Evolutionary conservation across 2,329 filamentous ascomycete species (phyloP).

Genomic region (Fusarium redolens): DNA sequence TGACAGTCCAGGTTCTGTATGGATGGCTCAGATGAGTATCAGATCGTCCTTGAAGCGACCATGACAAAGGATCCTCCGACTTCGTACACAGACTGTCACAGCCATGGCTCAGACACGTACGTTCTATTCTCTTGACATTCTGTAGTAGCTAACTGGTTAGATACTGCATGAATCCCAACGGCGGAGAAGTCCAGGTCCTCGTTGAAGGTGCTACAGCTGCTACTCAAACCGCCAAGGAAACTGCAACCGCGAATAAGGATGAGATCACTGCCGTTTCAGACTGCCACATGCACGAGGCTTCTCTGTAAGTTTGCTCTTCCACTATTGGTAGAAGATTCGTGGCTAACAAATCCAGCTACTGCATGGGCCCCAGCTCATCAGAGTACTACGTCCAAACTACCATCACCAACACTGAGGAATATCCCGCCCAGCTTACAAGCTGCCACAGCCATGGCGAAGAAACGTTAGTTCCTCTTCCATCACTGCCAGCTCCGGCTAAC

Average conservation of each 20-base stretch:
- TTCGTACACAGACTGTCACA: constrained; percentile 43
- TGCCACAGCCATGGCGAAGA: constrained; percentile 71
- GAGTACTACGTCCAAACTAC: constrained; percentile 59
- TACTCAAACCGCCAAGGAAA: constrained; percentile 19
- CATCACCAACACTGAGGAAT: constrained; percentile 64
- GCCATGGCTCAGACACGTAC: constrained; percentile 36
- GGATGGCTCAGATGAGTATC: constrained; percentile 36
- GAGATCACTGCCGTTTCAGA: constrained; percentile 52
- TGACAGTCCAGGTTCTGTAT: constrained; percentile 36
- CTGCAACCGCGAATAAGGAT: constrained; percentile 10
- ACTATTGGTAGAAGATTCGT: fast-evolving
- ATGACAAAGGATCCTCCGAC: constrained; percentile 32
- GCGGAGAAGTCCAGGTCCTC: constrained; percentile 41
- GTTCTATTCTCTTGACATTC: fast-evolving
- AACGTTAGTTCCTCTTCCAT: constrained; percentile 55
- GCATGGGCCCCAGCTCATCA: constrained; percentile 52
- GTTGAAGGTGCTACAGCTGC: constrained; percentile 23
- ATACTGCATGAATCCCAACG: constrained; percentile 42
- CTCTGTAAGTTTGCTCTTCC: constrained; percentile 48
- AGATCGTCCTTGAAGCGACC: constrained; percentile 31
- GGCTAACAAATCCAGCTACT: constrained; percentile 47
- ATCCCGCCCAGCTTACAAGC: constrained; percentile 70
- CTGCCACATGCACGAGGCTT: constrained; percentile 54
- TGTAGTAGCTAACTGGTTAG: constrained; percentile 5
- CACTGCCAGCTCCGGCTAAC: background rate